These are phyloP conservation scores for Rhododendron mucronatum DNA, from an alignment of 148 eudicot species.

Conservation along the genomic window DNA sequence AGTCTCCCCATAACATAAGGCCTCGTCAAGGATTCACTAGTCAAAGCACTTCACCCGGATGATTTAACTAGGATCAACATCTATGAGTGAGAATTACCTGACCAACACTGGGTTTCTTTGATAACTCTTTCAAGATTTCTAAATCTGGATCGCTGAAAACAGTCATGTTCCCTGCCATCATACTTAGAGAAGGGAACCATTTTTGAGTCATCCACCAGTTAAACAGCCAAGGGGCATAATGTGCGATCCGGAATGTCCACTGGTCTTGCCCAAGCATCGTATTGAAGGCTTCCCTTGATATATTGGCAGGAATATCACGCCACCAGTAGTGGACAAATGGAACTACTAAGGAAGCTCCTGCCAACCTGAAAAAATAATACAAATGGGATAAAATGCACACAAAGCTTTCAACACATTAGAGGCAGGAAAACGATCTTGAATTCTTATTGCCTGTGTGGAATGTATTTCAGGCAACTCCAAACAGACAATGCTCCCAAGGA, in stretches of 20 bases:
- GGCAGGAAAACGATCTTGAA: background rate
- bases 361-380: conserved; percentile 40
- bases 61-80: background rate
- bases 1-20: background rate
- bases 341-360: conserved; percentile 65
- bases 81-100: conserved; percentile 32
- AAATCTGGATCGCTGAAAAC: conserved; percentile 37
- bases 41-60: background rate
- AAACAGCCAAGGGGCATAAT: conserved; percentile 60
- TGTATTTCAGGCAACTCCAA: conserved; percentile 68
- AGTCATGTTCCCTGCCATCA: conserved; percentile 26
- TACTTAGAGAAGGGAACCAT: conserved; percentile 53
- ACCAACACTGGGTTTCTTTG: conserved; percentile 30
- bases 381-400: background rate
- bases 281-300: conserved; percentile 33
- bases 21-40: background rate
- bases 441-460: conserved; percentile 59
- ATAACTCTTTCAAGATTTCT: conserved; percentile 40
- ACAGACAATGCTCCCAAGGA: conserved; percentile 67
- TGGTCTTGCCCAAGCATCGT: conserved; percentile 35
- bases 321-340: conserved; percentile 77
- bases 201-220: conserved; percentile 81
- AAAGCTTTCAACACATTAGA: background rate
- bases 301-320: conserved; percentile 48
- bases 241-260: conserved; percentile 61